These are phyloP conservation scores for Hypoxylon cercidicola DNA, from an alignment of 495 filamentous ascomycete species.

Conservation along the genomic window DNA sequence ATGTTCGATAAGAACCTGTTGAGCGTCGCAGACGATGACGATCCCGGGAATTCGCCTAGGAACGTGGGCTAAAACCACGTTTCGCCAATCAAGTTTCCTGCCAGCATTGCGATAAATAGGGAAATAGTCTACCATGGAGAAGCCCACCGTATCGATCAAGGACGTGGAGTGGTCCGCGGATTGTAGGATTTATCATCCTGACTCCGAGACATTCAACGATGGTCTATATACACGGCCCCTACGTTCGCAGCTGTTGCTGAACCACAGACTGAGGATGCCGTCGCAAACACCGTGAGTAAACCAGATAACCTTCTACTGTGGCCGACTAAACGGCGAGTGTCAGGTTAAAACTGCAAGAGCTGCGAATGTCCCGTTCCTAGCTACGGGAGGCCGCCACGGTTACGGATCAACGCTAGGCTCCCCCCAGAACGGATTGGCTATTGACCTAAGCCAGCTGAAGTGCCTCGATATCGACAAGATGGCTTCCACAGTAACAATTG, in stretches of 20 bases:
- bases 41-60: conserved; percentile 57
- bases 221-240: conserved; percentile 16
- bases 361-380: conserved; percentile 48
- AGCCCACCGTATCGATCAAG: background rate
- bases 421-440: conserved; percentile 35
- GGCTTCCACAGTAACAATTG: conserved; percentile 37
- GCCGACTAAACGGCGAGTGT: background rate
- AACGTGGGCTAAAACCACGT: conserved; percentile 53
- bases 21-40: conserved; percentile 54
- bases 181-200: conserved; percentile 2
- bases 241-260: conserved; percentile 10
- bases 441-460: conserved; percentile 49
- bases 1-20: conserved; percentile 70
- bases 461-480: conserved; percentile 35
- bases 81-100: no score
- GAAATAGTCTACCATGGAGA: background rate
- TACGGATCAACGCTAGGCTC: conserved; percentile 28
- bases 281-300: conserved; percentile 16
- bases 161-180: conserved; percentile 15
- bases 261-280: conserved; percentile 10
- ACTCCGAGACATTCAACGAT: conserved; percentile 19
- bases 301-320: background rate
- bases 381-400: conserved; percentile 49
- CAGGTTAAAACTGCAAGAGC: conserved; percentile 42
- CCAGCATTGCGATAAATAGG: background rate